These are phyloP conservation scores for Hebeloma cylindrosporum DNA, from an alignment of 768 basidiomycete species.

Conservation along the genomic window DNA sequence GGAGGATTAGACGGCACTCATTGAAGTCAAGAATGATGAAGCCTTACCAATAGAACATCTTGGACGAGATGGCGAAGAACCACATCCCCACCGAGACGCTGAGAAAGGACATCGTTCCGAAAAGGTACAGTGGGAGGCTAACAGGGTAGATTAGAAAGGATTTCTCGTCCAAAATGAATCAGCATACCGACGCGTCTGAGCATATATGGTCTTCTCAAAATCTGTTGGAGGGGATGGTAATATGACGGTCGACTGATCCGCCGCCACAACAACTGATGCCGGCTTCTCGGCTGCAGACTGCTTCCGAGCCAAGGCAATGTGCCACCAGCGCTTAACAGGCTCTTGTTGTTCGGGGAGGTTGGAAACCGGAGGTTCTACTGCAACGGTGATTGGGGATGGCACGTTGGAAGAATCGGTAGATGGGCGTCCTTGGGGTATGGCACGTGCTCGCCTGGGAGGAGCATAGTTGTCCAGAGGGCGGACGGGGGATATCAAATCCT, in stretches of 20 bases:
- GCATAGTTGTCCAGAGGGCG: slow-evolving; percentile 11
- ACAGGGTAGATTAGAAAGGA: neutral
- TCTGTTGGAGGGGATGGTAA: slow-evolving; percentile 26
- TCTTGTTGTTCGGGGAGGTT: neutral
- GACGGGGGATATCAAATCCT: slow-evolving; percentile 15
- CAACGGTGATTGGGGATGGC: slow-evolving; percentile 5
- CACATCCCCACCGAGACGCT: slow-evolving; percentile 28
- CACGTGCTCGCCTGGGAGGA: slow-evolving; percentile 6
- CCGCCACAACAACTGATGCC: slow-evolving; percentile 11
- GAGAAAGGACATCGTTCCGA: slow-evolving; percentile 27
- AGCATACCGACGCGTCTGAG: slow-evolving; percentile 21
- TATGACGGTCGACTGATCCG: slow-evolving; percentile 21
- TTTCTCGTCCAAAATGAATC: too few species aligned
- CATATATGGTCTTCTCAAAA: slow-evolving; percentile 23
- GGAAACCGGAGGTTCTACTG: slow-evolving; percentile 4
- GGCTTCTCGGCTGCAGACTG: slow-evolving; percentile 14
- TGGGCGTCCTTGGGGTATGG: slow-evolving; percentile 1
- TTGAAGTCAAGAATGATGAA: neutral
- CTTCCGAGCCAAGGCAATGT: slow-evolving; percentile 8
- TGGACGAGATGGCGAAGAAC: slow-evolving; percentile 27
- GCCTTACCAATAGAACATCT: slow-evolving; percentile 25
- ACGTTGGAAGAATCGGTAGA: neutral
- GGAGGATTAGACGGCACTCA: neutral
- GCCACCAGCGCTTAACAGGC: slow-evolving; percentile 15
- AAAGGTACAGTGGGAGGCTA: slow-evolving; percentile 24